Conservation (phyloP, 345 rosid genomes). For the Citrus mangshanensis region DNA sequence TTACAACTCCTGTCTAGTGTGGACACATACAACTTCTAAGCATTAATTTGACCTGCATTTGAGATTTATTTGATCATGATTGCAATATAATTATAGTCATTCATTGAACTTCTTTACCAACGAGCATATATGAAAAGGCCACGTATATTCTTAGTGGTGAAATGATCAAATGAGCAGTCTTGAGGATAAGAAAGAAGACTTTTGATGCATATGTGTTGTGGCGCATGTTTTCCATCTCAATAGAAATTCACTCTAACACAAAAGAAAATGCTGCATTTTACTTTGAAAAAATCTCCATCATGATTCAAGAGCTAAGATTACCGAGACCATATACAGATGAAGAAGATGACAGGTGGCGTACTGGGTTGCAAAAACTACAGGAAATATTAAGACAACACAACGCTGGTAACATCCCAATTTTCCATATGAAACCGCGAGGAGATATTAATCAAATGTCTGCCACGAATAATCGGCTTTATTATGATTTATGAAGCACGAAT, state of each 20-base stretch:
- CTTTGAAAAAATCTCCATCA: background rate
- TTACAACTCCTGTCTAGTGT: background rate
- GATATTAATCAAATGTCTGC: too few species aligned
- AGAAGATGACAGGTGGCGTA: too few species aligned
- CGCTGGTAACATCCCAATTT: too few species aligned
- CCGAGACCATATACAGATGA: too few species aligned
- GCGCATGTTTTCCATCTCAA: background rate
- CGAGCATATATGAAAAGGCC: background rate
- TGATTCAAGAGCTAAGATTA: background rate
- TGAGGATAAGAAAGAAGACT: background rate
- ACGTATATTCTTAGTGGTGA: background rate
- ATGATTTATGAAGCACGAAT: too few species aligned
- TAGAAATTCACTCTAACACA: background rate
- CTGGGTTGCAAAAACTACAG: too few species aligned
- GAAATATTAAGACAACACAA: too few species aligned
- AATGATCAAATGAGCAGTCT: background rate
- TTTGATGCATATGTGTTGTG: background rate
- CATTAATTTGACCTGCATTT: slow-evolving; percentile 6
- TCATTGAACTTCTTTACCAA: background rate
- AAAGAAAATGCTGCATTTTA: background rate
- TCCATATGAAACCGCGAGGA: too few species aligned
- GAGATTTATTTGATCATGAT: background rate
- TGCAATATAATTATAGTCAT: background rate
- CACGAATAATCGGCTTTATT: too few species aligned
- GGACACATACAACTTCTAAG: background rate